Conservation (phyloP, 169 alveolate species). For the Plasmodium adleri region DNA sequence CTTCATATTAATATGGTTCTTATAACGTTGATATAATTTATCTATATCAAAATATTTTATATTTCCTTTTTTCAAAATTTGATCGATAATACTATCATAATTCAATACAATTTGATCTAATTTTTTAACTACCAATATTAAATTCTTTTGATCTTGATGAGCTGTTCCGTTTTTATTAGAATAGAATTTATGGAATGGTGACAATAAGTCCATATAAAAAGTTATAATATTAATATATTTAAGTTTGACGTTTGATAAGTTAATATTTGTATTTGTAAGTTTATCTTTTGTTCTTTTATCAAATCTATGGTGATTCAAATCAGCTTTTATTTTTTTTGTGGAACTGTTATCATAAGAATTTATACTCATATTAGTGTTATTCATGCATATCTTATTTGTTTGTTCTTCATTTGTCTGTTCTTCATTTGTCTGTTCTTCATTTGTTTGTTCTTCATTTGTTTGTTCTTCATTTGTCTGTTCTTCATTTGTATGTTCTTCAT, state of each 20-base stretch:
- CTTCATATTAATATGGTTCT: not conserved
- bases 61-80: conserved; percentile 36
- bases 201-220: conserved; percentile 43
- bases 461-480: not conserved
- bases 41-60: not conserved
- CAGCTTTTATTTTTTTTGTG: not conserved
- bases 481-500: not conserved
- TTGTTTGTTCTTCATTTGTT: not conserved
- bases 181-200: conserved; percentile 43
- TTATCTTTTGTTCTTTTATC: too few species aligned
- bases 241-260: conserved; percentile 8
- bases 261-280: not conserved
- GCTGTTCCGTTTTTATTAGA: not conserved
- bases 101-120: conserved; percentile 43
- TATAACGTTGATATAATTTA: too few species aligned
- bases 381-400: not conserved
- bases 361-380: not conserved
- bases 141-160: conserved; percentile 3
- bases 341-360: not conserved
- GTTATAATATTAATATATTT: conserved; percentile 43
- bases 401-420: not conserved
- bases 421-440: not conserved
- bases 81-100: conserved; percentile 43
- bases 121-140: conserved; percentile 19
- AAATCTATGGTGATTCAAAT: not conserved